Evolutionary conservation across 2,329 filamentous ascomycete genomes (phyloP).

Genomic region (Atkinsonella hypoxylon): DNA sequence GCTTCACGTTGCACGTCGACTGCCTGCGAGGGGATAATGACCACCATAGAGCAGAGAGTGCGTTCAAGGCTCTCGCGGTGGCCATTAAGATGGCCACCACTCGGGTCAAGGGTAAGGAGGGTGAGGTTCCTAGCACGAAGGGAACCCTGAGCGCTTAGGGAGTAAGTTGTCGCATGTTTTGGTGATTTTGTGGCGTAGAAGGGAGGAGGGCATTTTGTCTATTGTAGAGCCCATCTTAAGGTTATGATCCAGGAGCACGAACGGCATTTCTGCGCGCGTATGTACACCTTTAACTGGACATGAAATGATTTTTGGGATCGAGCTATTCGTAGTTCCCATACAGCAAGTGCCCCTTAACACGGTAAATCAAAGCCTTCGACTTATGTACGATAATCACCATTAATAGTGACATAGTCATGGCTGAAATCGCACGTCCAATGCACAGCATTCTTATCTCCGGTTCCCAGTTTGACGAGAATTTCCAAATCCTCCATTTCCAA

Average conservation of each 20-base stretch:
- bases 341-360: neutral
- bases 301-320: neutral
- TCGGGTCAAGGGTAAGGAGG: slow-evolving; percentile 66
- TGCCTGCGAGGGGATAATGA: slow-evolving; percentile 86
- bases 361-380: neutral
- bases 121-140: slow-evolving; percentile 93
- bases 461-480: slow-evolving; percentile 63
- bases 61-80: slow-evolving; percentile 90
- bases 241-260: neutral
- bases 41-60: slow-evolving; percentile 91
- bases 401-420: slow-evolving; percentile 65
- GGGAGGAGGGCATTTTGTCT: too few species aligned
- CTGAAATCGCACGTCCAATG: slow-evolving; percentile 85
- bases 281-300: neutral
- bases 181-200: neutral
- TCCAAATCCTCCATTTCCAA: slow-evolving; percentile 67
- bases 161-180: slow-evolving; percentile 2
- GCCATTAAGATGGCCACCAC: slow-evolving; percentile 69
- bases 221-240: neutral
- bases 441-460: slow-evolving; percentile 53
- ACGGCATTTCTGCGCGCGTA: neutral
- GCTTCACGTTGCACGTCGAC: slow-evolving; percentile 91
- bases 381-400: slow-evolving; percentile 55
- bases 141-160: slow-evolving; percentile 62
- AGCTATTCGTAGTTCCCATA: neutral